These are phyloP conservation scores for Penicillium dipodomyicola DNA, from an alignment of 495 filamentous ascomycete species.

Conservation along the genomic window DNA sequence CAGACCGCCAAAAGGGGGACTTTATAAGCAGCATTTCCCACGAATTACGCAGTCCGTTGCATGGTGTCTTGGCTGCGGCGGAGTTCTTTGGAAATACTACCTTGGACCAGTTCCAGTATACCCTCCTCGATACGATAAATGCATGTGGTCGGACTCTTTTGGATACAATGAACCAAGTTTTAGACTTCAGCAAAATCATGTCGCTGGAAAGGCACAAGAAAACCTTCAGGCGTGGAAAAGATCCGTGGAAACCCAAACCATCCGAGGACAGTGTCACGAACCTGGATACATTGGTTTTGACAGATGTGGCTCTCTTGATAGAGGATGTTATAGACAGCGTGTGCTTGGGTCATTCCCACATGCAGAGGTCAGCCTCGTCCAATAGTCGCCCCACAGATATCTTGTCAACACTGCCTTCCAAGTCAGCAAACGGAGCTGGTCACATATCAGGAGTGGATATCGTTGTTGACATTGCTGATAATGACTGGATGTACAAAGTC, in stretches of 20 bases:
- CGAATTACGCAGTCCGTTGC: conserved; percentile 67
- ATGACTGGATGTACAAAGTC: conserved; percentile 52
- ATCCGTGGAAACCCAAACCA: not conserved
- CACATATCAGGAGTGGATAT: conserved; percentile 47
- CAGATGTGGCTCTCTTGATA: conserved; percentile 11
- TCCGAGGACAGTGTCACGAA: not conserved
- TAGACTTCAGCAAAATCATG: conserved; percentile 25
- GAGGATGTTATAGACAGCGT: conserved; percentile 23
- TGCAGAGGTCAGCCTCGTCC: not conserved
- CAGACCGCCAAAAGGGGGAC: conserved; percentile 56
- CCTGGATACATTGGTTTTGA: conserved; percentile 11
- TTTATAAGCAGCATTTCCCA: conserved; percentile 74
- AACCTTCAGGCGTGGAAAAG: conserved; percentile 7
- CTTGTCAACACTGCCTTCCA: not conserved
- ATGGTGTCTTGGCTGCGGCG: conserved; percentile 62
- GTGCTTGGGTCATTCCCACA: conserved; percentile 13
- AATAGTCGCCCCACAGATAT: not conserved
- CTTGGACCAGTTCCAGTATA: conserved; percentile 38
- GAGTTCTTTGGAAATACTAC: conserved; percentile 46
- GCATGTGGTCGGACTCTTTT: conserved; percentile 65
- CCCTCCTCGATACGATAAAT: conserved; percentile 61
- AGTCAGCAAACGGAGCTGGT: conserved; percentile 16
- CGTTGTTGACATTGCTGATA: conserved; percentile 50
- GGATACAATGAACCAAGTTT: conserved; percentile 40
- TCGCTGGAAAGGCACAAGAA: conserved; percentile 16